Evolutionary conservation across 371 early-diverging fungal genomes (phyloP).

Genomic region (Lichtheimia ramosa): DNA sequence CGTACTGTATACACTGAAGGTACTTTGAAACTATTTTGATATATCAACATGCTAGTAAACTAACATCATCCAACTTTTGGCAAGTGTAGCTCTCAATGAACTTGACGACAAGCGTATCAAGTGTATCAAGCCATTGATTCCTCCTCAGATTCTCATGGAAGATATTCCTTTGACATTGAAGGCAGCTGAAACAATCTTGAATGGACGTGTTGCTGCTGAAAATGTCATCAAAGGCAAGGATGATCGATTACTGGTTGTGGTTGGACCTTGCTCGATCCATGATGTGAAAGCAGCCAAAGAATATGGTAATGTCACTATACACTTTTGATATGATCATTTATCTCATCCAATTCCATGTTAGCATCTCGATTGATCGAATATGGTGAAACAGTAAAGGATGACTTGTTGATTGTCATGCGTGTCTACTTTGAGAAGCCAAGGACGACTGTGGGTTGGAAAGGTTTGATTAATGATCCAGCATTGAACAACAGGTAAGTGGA

Average conservation of each 20-base stretch:
- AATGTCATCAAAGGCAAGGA: slow-evolving; percentile 75
- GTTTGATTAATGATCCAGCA: slow-evolving; percentile 79
- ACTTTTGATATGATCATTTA: not conserved
- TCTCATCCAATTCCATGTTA: slow-evolving; percentile 6
- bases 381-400: slow-evolving; percentile 60
- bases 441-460: slow-evolving; percentile 95
- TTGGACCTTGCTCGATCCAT: slow-evolving; percentile 93
- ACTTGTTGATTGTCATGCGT: slow-evolving; percentile 86
- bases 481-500: slow-evolving; percentile 53
- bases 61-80: not conserved
- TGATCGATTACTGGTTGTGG: slow-evolving; percentile 80
- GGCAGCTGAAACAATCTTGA: slow-evolving; percentile 51
- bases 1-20: slow-evolving; percentile 20
- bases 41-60: not conserved
- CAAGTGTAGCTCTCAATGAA: slow-evolving; percentile 76
- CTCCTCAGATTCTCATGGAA: slow-evolving; percentile 93
- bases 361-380: slow-evolving; percentile 54
- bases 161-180: slow-evolving; percentile 74
- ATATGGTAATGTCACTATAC: slow-evolving; percentile 60
- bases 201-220: slow-evolving; percentile 55
- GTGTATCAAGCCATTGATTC: slow-evolving; percentile 88
- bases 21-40: not conserved
- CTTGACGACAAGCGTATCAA: slow-evolving; percentile 91
- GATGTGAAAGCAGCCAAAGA: slow-evolving; percentile 85
- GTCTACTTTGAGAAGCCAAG: slow-evolving; percentile 95